phyloP scores from a whole-genome alignment of 371 early-diverging fungal species.

The Mucor piriformis region DNA sequence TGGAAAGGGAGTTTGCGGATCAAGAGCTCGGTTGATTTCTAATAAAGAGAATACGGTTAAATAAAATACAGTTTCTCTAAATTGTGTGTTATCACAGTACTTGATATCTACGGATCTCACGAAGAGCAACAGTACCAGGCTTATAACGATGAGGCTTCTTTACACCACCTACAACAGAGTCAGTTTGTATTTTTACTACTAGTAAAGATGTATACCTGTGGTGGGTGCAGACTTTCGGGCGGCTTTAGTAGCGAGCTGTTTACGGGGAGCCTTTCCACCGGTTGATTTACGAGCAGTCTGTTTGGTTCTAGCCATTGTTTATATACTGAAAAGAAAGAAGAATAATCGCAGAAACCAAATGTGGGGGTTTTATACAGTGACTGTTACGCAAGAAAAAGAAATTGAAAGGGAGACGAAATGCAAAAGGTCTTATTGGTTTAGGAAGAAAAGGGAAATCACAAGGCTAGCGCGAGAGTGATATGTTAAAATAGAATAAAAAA shows the following conservation, averaged over 20 bases:
- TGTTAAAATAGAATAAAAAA: neutral
- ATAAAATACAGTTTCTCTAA: no score
- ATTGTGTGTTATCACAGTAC: no score
- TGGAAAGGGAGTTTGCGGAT: conserved; percentile 98
- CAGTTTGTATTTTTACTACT: no score
- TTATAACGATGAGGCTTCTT: conserved; percentile 86
- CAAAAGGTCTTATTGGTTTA: no score
- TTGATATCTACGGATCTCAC: conserved; percentile 97
- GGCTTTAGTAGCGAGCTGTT: conserved; percentile 96
- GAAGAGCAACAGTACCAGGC: conserved; percentile 87
- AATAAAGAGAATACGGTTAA: no score
- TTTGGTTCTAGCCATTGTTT: conserved; percentile 91
- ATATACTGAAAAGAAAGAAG: neutral
- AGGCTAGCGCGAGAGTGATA: no score
- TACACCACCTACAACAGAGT: conserved; percentile 37
- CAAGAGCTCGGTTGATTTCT: conserved; percentile 93
- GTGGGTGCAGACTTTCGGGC: conserved; percentile 48
- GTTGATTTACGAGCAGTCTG: conserved; percentile 98
- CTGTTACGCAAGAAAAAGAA: neutral
- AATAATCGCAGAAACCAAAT: neutral
- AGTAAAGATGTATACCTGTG: conserved; percentile 18
- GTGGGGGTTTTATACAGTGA: neutral
- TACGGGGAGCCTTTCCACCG: conserved; percentile 97
- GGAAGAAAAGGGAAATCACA: no score
- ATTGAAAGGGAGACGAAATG: neutral